phyloP scores from a whole-genome alignment of 208 protist species.

The Crithidia sp. region DNA sequence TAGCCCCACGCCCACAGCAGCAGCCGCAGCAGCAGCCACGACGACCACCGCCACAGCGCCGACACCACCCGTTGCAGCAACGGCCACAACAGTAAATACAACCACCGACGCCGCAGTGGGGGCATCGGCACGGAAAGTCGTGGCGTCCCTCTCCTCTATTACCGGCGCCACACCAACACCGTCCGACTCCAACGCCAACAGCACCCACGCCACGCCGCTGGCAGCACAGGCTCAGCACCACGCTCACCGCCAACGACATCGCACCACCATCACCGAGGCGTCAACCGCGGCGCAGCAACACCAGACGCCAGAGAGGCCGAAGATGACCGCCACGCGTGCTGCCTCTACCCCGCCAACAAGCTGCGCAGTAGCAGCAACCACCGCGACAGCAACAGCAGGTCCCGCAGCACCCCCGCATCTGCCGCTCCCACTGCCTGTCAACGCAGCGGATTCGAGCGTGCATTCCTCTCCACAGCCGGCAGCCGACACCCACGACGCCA shows the following conservation, averaged over 20 bases:
- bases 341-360: not conserved
- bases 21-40: not conserved
- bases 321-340: no score
- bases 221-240: no score
- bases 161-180: not conserved
- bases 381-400: no score
- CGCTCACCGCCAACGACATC: no score
- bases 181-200: constrained; percentile 4
- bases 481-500: not conserved
- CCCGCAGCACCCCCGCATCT: no score
- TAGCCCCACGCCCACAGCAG: not conserved
- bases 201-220: not conserved
- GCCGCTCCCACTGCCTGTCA: no score
- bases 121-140: not conserved
- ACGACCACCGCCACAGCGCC: not conserved
- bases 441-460: not conserved
- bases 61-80: not conserved
- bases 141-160: not conserved
- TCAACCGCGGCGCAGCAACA: no score
- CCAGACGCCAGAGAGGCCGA: no score
- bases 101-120: not conserved
- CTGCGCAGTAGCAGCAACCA: no score
- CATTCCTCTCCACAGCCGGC: constrained; percentile 5
- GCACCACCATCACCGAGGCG: no score
- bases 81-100: not conserved